Evolutionary conservation across 768 basidiomycete species (phyloP), one percentile per base, ranked within the genome.

Genomic region (Lentinus tigrinus): DNA sequence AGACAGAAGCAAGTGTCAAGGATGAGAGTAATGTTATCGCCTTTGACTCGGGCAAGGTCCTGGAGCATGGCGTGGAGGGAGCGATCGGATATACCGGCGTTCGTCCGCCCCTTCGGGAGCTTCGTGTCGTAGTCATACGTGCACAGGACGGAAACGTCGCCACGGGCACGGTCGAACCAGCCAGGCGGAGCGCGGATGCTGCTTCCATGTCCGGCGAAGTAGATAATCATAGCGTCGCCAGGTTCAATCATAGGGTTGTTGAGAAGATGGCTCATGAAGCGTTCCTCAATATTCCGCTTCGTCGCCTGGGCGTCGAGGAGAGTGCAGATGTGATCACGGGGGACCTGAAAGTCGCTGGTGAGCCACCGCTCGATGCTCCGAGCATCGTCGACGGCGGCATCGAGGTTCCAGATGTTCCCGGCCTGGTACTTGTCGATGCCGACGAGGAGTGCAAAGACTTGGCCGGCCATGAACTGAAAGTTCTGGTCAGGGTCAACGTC

Each of bases 201-300:
- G 66, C 84, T 85, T 24, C 88, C 88, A 67, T 89, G 87, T n/a
- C 88, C 88, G 37, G 88, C 85, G 65, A 88, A 89, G 65, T 87
- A 89, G 49, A 89, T 69, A 61, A 89, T 62, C 39, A 89, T 78
- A 31, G 88, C 83, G 57, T 89, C 87, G 23, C 83, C 87, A 24
- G 69, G 72, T 47, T 81, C 78, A 51, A 89, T 85, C 27, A 70
- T 71, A 8, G 79, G 73, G 65, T 89, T 89, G 68, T 84, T 82
- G 61, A 84, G 74, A 37, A 89, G 76, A 63, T 89, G 88, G 4
- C 73, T 73, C 76, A 81, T 80, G 63, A 89, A 85, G 0, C 69
- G 70, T 63, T 82, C 78, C 66, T 88, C 85, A 34, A 89, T 87
- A 61, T 75, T 76, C 46, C 75, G 72, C 65, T 85, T 84, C 6